Evolutionary conservation across 2,329 filamentous ascomycete genomes (phyloP), one percentile per base, ranked within the genome.

Genomic region (Aspergillus awamori): DNA sequence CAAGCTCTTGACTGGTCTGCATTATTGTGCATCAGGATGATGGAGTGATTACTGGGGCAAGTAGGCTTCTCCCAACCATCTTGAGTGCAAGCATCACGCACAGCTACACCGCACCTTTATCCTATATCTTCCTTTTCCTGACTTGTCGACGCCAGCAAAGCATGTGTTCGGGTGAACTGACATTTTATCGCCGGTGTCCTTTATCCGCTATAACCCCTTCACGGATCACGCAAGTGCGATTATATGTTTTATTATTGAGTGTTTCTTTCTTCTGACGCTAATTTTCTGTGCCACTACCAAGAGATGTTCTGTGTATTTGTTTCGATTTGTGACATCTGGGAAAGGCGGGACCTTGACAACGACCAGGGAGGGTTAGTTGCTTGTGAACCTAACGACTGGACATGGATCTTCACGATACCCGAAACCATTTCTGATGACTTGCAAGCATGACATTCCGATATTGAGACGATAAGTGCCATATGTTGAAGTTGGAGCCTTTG

Each of bases 201-300:
- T 22, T 22, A 13, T 15, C 24, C 22, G 13, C 22, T 8, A 47
- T n/a, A 22, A n/a, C 39, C 15, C 47, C 17, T 20, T 56, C 6
- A 56, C 39, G 53, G 39, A 26, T 52, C 33, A 43, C 13, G 57
- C 57, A 59, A 54, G 57, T 38, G 49, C 41, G 49, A 54, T 33
- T 53, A 17, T 53, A 45, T n/a, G 54, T 47, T 53, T 48, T 47
- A 59, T 48, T 24, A 47, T 54, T 56, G 39, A 36, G 53, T 41
- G 53, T 47, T 54, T 8, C 28, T 43, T 17, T 36, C 30, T 39
- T 7, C 47, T 49, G 54, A 49, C 10, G 11, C 33, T 11, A 11
- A 11, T 36, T 57, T 41, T 24, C 15, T 47, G 15, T 28, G 30
- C 39, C 36, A 22, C 38, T 56, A 30, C 41, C 38, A 30, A 33